These are phyloP conservation scores for Entamoeba invadens DNA, from an alignment of 208 protist genomes.

Conservation along the genomic window DNA sequence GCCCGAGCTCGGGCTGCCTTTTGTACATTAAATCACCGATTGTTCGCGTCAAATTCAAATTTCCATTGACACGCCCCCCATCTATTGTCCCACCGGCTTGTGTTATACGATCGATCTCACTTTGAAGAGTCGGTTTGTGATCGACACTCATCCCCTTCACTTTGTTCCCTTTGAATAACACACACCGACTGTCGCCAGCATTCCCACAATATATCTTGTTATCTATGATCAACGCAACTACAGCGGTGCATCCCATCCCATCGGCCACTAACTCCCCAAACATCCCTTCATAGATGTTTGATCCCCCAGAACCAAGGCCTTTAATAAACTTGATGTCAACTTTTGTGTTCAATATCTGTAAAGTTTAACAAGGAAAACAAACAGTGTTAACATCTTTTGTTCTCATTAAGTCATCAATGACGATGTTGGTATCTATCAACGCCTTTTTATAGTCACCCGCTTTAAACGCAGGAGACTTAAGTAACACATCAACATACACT, in stretches of 20 bases:
- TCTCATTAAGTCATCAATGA: neutral
- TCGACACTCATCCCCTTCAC: neutral
- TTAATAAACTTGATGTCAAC: neutral
- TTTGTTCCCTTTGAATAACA: neutral
- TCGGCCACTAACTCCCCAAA: neutral
- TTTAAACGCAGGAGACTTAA: neutral
- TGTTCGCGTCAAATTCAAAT: neutral
- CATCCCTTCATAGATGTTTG: neutral
- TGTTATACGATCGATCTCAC: neutral
- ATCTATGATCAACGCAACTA: neutral
- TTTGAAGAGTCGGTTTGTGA: neutral
- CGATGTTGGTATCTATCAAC: neutral
- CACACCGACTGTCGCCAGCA: neutral
- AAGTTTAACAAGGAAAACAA: too few relatives aligned
- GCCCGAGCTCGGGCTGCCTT: neutral
- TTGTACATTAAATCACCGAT: neutral
- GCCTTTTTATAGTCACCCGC: neutral
- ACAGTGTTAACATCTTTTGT: neutral
- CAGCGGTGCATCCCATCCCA: neutral
- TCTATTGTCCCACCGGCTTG: neutral
- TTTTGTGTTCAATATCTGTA: neutral
- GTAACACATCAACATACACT: neutral
- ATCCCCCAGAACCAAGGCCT: neutral
- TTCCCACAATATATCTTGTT: neutral
- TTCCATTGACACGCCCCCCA: neutral